Evolutionary conservation across 2,329 filamentous ascomycete genomes (phyloP).

Genomic region (Colletotrichum sp.): DNA sequence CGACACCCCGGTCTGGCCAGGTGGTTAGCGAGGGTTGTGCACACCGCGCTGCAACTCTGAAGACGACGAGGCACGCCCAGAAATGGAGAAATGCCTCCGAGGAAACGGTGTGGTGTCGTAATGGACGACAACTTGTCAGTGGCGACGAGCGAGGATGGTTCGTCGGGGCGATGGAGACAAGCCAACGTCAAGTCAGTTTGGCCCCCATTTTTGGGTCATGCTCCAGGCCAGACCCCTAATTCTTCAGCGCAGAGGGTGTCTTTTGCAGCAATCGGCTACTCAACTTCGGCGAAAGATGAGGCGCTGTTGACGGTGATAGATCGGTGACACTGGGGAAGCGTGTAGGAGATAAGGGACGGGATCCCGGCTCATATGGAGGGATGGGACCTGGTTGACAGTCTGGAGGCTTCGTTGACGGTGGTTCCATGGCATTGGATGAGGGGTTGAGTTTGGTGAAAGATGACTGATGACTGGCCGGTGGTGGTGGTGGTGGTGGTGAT

Average conservation of each 20-base stretch:
- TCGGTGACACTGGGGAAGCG: background rate
- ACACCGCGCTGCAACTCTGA: background rate
- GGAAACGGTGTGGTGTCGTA: background rate
- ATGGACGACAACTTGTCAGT: background rate
- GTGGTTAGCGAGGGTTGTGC: background rate
- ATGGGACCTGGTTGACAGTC: background rate
- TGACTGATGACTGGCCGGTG: background rate
- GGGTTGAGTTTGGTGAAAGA: background rate
- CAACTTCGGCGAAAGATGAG: background rate
- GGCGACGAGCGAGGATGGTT: background rate
- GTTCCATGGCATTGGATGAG: background rate
- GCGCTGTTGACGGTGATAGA: background rate
- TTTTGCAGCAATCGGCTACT: background rate
- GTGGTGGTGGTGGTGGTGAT: background rate
- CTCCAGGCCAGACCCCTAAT: background rate
- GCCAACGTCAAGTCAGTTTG: background rate
- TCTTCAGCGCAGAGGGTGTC: background rate
- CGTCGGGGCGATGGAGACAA: background rate
- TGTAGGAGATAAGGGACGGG: background rate
- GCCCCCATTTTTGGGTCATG: background rate
- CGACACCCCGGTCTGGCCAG: background rate
- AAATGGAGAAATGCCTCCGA: constrained; percentile 5
- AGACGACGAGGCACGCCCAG: background rate
- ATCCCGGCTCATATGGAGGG: constrained; percentile 1
- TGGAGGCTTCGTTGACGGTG: background rate